Conservation (phyloP, 23 red algal genomes). For the Cyanidiococcus yangmingshanensis region DNA sequence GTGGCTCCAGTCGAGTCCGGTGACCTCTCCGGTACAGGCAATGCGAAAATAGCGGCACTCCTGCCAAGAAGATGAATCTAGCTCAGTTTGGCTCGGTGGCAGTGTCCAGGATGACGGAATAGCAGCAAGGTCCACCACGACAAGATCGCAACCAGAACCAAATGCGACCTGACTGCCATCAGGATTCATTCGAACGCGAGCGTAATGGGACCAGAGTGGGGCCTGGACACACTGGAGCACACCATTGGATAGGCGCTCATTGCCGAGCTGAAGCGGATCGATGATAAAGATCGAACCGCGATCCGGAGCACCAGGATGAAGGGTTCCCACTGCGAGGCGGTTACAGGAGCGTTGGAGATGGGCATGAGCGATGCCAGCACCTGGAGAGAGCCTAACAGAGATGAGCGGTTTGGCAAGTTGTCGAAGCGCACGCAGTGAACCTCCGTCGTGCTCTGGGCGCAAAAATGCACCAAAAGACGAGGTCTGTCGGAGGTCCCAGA, state of each 20-base stretch:
- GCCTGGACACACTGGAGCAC: not conserved
- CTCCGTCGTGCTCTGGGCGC: not conserved
- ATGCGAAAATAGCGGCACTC: not conserved
- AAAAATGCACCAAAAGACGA: not conserved
- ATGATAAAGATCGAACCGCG: not conserved
- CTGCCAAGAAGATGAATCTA: not conserved
- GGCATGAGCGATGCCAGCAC: not conserved
- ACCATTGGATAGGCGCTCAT: not conserved
- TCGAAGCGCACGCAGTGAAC: not conserved
- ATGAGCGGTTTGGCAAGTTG: not conserved
- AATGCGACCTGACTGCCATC: not conserved
- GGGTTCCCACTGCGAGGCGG: not conserved
- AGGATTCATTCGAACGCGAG: not conserved
- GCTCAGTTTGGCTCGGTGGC: not conserved
- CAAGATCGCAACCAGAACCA: conserved; percentile 8
- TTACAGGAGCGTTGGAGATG: not conserved
- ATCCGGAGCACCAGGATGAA: not conserved
- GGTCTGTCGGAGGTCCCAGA: not conserved
- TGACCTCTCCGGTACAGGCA: conserved; percentile 6
- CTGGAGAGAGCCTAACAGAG: not conserved
- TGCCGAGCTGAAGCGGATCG: not conserved
- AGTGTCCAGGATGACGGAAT: not conserved
- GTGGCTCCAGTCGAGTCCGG: conserved; percentile 7
- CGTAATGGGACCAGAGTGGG: conserved; percentile 10
- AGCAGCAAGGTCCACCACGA: not conserved